These are phyloP conservation scores for Phytophthora boehmeriae DNA, from an alignment of 352 stramenopile genomes.

Conservation along the genomic window DNA sequence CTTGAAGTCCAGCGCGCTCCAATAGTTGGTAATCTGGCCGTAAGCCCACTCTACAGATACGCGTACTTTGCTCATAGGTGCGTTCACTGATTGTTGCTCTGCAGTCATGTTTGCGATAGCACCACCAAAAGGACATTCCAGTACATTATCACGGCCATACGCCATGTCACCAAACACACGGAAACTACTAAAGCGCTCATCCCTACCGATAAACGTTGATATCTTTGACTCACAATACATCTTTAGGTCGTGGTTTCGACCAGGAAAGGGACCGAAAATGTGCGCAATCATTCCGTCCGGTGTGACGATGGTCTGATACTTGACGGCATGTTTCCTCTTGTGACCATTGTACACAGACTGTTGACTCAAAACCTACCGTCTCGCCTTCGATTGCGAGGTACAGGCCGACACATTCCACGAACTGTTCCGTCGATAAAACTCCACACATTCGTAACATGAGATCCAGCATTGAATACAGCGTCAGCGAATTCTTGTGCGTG, in stretches of 20 bases:
- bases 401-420: conserved; percentile 11
- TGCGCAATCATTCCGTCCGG: conserved; percentile 27
- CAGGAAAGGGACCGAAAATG: conserved; percentile 12
- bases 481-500: conserved; percentile 9
- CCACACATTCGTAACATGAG: conserved; percentile 4
- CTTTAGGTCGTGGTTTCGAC: conserved; percentile 5
- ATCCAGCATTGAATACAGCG: conserved; percentile 13
- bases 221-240: background rate
- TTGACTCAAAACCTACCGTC: conserved; percentile 15
- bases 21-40: conserved; percentile 14
- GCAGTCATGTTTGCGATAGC: conserved; percentile 5
- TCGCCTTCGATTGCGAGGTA: background rate
- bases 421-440: conserved; percentile 23
- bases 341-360: too few relatives aligned
- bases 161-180: conserved; percentile 4
- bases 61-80: conserved; percentile 5
- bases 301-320: conserved; percentile 25
- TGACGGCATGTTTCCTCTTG: conserved; percentile 28
- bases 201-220: background rate
- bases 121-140: conserved; percentile 3
- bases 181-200: background rate
- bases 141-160: background rate
- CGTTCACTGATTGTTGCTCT: conserved; percentile 7
- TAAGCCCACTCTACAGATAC: conserved; percentile 9
- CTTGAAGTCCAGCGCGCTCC: conserved; percentile 13